Evolutionary conservation across 176 grass and related monocot genomes (phyloP).

Genomic region (Phoenix dactylifera): DNA sequence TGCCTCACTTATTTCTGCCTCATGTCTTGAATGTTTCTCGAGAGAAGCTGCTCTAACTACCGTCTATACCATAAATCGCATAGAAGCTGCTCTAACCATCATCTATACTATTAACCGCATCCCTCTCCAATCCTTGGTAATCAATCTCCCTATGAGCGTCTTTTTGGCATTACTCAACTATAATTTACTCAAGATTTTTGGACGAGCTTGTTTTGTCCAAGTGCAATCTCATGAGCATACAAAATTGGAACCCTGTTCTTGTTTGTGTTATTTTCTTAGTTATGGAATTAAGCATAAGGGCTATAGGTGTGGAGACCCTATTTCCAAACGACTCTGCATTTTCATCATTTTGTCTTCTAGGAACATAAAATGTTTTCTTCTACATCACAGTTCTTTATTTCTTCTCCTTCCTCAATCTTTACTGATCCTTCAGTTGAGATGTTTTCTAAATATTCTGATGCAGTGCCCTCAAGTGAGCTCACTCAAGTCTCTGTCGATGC

Average conservation of each 20-base stretch:
- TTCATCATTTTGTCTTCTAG: background rate
- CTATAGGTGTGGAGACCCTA: background rate
- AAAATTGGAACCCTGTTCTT: background rate
- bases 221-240: background rate
- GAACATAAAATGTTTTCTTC: background rate
- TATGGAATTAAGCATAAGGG: background rate
- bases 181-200: background rate
- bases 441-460: too few relatives aligned
- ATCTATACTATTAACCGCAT: background rate
- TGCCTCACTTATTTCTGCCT: too few relatives aligned
- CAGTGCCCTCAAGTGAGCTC: too few relatives aligned
- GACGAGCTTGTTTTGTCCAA: background rate
- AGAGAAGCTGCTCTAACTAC: background rate
- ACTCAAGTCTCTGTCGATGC: too few relatives aligned
- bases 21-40: background rate
- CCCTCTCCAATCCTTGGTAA: background rate
- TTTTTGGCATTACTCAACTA: background rate
- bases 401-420: background rate
- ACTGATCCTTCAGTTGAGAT: background rate
- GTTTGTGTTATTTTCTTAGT: background rate
- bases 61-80: background rate
- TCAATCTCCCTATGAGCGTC: background rate
- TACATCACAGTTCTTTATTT: background rate
- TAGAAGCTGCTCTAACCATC: background rate
- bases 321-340: background rate